Evolutionary conservation across 257 asterid species (phyloP).

Genomic region (Przewalskia tangutica): DNA sequence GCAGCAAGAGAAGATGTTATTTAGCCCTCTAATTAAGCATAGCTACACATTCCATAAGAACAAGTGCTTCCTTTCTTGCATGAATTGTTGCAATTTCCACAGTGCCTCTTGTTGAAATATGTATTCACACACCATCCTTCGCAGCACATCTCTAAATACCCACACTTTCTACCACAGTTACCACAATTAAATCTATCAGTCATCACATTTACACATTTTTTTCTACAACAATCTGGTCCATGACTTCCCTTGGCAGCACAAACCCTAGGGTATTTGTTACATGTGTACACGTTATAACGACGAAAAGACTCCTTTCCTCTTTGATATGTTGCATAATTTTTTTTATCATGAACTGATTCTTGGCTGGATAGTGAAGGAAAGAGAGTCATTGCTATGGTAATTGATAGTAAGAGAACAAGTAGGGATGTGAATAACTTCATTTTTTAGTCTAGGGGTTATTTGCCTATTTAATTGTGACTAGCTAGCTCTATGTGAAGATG

Average conservation of each 20-base stretch:
- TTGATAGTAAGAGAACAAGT: neutral
- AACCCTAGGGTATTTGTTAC: constrained; percentile 21
- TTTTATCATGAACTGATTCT: neutral
- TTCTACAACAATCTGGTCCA: constrained; percentile 29
- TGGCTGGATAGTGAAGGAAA: neutral
- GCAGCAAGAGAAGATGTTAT: neutral
- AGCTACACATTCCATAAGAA: constrained; percentile 23
- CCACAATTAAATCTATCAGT: constrained; percentile 22
- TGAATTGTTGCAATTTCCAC: constrained; percentile 25
- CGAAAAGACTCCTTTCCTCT: neutral
- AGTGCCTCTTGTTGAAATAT: constrained; percentile 15
- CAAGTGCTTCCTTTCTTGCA: constrained; percentile 21
- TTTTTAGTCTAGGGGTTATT: neutral
- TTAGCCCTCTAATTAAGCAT: neutral
- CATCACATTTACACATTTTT: constrained; percentile 26
- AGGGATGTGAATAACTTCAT: neutral
- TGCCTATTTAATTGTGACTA: neutral
- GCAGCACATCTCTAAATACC: constrained; percentile 18
- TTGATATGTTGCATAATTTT: neutral
- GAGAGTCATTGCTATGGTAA: neutral
- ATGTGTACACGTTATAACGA: constrained; percentile 5
- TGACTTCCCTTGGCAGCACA: constrained; percentile 19
- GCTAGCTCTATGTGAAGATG: neutral
- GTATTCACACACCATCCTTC: constrained; percentile 18
- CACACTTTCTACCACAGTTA: constrained; percentile 22